phyloP scores from a whole-genome alignment of 148 eudicot genomes.

The Dysphania ambrosioides region DNA sequence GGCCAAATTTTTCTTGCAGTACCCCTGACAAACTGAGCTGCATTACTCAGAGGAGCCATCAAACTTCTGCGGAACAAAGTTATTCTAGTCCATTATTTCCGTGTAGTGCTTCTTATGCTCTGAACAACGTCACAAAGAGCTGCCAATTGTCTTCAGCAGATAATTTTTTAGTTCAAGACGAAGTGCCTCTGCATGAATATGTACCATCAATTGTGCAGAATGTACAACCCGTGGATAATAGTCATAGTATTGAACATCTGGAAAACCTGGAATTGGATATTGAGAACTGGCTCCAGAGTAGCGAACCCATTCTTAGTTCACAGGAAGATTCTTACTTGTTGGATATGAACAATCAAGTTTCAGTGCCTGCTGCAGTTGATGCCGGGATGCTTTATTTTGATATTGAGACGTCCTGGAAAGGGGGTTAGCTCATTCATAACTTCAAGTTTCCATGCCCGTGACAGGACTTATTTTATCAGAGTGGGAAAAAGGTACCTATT shows the following conservation, averaged over 20 bases:
- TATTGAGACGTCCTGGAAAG: constrained; percentile 39
- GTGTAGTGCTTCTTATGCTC: constrained; percentile 4
- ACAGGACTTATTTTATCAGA: background rate
- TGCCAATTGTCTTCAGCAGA: constrained; percentile 27
- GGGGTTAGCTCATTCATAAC: constrained; percentile 28
- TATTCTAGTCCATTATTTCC: constrained; percentile 16
- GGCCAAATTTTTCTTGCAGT: constrained; percentile 4
- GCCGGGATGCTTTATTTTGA: constrained; percentile 42
- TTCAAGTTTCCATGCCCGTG: background rate
- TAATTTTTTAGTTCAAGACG: constrained; percentile 20
- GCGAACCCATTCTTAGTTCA: constrained; percentile 20
- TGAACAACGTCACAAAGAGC: constrained; percentile 20
- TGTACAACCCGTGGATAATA: constrained; percentile 18
- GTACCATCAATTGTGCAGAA: constrained; percentile 18
- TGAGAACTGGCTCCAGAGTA: constrained; percentile 34
- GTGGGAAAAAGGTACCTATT: constrained; percentile 14
- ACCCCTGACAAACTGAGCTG: background rate
- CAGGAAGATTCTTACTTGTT: constrained; percentile 23
- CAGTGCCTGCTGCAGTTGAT: constrained; percentile 37
- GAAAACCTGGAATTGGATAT: constrained; percentile 27
- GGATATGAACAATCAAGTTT: constrained; percentile 27
- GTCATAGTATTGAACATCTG: too few species aligned
- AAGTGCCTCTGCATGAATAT: constrained; percentile 20
- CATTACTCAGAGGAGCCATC: constrained; percentile 7
- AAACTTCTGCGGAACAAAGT: constrained; percentile 9